A percentile compares a stretch with the other conserved stretches of the same genome.
Evolutionary conservation across 1,139 yeast genomes (phyloP).

Genomic region (Taphrina confusa): DNA sequence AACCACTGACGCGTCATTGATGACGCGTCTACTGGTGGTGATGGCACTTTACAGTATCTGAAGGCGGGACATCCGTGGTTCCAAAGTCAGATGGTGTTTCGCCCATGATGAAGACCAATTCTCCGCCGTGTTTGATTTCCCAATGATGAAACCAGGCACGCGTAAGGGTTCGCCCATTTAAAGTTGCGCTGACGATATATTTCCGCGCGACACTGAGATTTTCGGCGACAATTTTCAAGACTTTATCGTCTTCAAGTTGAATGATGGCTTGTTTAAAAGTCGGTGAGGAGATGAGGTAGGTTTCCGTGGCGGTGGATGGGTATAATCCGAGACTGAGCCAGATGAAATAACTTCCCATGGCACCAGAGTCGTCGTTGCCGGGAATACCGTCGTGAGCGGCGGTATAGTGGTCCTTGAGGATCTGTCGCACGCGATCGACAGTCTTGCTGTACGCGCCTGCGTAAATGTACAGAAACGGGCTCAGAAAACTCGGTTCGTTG

Average conservation of each 20-base stretch:
- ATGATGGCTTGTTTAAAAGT: constrained; percentile 2
- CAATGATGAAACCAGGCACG: constrained; percentile 29
- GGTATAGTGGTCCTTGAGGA: constrained; percentile 12
- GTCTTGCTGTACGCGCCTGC: constrained; percentile 27
- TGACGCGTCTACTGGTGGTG: no score
- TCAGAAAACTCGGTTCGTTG: constrained; percentile 32
- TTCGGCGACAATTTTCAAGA: not conserved
- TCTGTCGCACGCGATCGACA: constrained; percentile 18
- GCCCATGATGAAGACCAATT: constrained; percentile 17
- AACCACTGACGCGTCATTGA: no score
- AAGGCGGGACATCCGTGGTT: constrained; percentile 3
- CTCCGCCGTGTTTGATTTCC: constrained; percentile 18
- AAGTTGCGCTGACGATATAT: constrained; percentile 13
- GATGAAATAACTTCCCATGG: constrained; percentile 29
- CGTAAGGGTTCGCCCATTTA: constrained; percentile 7
- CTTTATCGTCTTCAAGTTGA: not conserved
- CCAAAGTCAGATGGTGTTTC: constrained; percentile 18
- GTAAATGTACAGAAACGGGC: constrained; percentile 30
- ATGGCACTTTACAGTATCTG: constrained; percentile 12
- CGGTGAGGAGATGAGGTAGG: constrained; percentile 22
- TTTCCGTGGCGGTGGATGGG: constrained; percentile 26
- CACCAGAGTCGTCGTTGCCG: constrained; percentile 31
- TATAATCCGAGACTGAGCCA: constrained; percentile 32
- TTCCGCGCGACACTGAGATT: not conserved
- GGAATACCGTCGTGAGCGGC: constrained; percentile 29